These are phyloP conservation scores for Microthlaspi erraticum DNA, from an alignment of 345 rosid genomes.

Conservation along the genomic window DNA sequence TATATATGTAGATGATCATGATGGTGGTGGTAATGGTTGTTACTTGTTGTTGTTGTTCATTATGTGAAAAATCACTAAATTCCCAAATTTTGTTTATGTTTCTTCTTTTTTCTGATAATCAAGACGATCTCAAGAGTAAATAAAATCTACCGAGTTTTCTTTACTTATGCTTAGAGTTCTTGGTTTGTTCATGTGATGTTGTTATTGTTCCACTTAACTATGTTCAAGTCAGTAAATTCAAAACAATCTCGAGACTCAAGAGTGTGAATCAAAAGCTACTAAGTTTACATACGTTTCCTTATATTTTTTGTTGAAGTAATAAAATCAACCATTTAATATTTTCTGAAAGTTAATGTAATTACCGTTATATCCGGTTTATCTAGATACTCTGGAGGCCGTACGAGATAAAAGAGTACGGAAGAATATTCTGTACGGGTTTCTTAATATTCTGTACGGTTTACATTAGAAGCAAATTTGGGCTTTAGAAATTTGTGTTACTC, in stretches of 20 bases:
- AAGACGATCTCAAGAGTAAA: constrained; percentile 12
- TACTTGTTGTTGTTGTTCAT: constrained; percentile 14
- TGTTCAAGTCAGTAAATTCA: too few relatives aligned
- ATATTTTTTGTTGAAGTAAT: too few relatives aligned
- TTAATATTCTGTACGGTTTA: too few relatives aligned
- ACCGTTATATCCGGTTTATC: background rate
- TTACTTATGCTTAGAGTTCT: background rate
- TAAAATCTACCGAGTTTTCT: background rate
- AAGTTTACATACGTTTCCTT: too few relatives aligned
- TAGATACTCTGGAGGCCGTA: background rate
- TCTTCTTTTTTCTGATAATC: background rate
- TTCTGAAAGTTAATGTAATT: too few relatives aligned
- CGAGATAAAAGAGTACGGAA: background rate
- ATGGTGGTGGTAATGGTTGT: constrained; percentile 14
- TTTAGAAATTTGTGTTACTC: too few relatives aligned
- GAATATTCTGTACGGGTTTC: too few relatives aligned
- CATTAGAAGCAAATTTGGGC: too few relatives aligned
- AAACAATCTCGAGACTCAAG: too few relatives aligned
- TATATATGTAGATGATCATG: constrained; percentile 20
- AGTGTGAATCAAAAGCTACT: too few relatives aligned
- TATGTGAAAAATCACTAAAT: constrained; percentile 13
- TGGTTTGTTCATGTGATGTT: background rate
- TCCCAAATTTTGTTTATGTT: constrained; percentile 22
- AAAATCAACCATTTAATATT: too few relatives aligned
- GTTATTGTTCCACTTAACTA: too few relatives aligned